Conservation (phyloP, 371 early-diverging fungal species). For the Capillidium heterosporum region DNA sequence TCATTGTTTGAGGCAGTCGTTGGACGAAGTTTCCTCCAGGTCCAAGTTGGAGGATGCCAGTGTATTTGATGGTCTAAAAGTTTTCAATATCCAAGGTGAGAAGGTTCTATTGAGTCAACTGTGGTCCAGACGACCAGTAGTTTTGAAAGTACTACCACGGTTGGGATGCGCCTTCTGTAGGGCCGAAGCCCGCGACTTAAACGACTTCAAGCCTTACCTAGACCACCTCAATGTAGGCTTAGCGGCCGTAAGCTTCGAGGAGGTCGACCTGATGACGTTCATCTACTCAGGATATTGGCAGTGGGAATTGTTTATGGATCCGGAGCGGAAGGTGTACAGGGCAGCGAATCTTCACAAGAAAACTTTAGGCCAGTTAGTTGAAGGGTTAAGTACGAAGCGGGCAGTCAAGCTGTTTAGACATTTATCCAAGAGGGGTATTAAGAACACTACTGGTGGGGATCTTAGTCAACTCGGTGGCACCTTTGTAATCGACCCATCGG, state of each 20-base stretch:
- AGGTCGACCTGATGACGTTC: neutral
- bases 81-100: neutral
- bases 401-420: neutral
- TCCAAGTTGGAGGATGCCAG: too few species aligned
- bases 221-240: neutral
- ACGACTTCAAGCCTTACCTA: neutral
- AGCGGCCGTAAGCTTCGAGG: conserved; percentile 2
- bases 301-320: neutral
- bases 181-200: neutral
- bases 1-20: too few species aligned
- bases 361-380: neutral
- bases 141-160: neutral
- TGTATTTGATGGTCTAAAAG: too few species aligned
- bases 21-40: too few species aligned
- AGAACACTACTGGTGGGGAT: neutral
- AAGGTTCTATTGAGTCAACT: neutral
- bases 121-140: neutral
- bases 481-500: neutral
- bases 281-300: neutral
- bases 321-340: neutral
- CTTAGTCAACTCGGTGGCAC: neutral
- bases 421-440: neutral
- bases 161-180: conserved; percentile 1
- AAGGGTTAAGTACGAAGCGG: neutral
- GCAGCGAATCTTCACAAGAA: neutral